Evolutionary conservation across 2,329 filamentous ascomycete species (phyloP).

Genomic region (Geosmithia morbida): DNA sequence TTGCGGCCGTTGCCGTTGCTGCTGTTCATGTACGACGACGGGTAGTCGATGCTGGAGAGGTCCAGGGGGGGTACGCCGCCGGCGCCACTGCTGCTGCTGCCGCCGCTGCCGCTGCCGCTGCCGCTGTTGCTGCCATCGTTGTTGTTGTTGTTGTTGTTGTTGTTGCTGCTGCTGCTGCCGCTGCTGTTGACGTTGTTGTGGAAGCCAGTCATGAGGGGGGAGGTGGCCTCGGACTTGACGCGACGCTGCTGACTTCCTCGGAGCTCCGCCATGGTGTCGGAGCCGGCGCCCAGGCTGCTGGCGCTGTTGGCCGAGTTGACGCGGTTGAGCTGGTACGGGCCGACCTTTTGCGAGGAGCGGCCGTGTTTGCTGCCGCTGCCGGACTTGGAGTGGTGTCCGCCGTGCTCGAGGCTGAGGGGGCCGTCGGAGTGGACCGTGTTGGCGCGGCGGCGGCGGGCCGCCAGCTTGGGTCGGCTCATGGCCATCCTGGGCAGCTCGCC

Average conservation of each 20-base stretch:
- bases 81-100: too few species aligned
- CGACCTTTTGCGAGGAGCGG: slow-evolving; percentile 45
- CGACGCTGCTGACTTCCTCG: slow-evolving; percentile 29
- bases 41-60: slow-evolving; percentile 38
- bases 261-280: slow-evolving; percentile 10
- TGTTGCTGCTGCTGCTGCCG: background rate
- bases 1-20: slow-evolving; percentile 15
- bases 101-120: background rate
- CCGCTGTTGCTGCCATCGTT: background rate
- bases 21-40: slow-evolving; percentile 25
- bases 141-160: slow-evolving; percentile 8
- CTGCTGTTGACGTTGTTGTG: slow-evolving; percentile 10
- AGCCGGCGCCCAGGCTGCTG: slow-evolving; percentile 23
- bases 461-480: slow-evolving; percentile 21
- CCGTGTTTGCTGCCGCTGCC: slow-evolving; percentile 36
- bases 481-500: slow-evolving; percentile 18
- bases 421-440: slow-evolving; percentile 46
- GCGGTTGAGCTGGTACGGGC: slow-evolving; percentile 45
- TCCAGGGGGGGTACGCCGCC: slow-evolving; percentile 36
- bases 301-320: slow-evolving; percentile 42
- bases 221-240: slow-evolving; percentile 47
- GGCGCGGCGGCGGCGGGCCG: slow-evolving; percentile 37
- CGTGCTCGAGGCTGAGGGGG: slow-evolving; percentile 31
- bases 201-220: slow-evolving; percentile 39
- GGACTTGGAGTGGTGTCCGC: slow-evolving; percentile 48